Percentiles rank a stretch among this genome's conserved stretches.
Evolutionary conservation across 257 asterid genomes (phyloP).

Genomic region (Solanum arcanum): DNA sequence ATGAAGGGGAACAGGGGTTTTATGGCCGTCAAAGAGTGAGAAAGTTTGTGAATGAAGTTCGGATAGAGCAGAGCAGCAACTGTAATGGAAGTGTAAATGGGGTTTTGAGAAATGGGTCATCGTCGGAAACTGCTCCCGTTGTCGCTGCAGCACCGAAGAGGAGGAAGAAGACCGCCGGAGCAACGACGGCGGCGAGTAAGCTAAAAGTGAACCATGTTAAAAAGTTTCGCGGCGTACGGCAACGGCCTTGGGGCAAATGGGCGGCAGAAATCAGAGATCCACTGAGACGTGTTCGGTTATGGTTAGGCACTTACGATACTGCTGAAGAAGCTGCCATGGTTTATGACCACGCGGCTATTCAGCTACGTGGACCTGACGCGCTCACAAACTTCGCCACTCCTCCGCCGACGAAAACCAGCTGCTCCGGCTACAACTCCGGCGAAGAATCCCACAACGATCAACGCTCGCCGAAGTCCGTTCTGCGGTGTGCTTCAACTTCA

Average conservation of each 20-base stretch:
- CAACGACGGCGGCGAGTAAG: background rate
- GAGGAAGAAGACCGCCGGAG: conserved; percentile 29
- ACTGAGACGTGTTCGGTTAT: conserved; percentile 59
- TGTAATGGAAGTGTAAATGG: conserved; percentile 10
- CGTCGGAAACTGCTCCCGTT: background rate
- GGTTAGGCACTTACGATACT: conserved; percentile 90
- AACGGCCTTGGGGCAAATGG: conserved; percentile 98
- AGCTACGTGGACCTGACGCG: conserved; percentile 92
- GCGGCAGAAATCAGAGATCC: conserved; percentile 99
- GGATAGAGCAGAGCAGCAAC: conserved; percentile 14
- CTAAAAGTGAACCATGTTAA: conserved; percentile 4
- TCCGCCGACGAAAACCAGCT: conserved; percentile 6
- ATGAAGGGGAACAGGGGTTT: conserved; percentile 32
- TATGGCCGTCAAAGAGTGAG: conserved; percentile 38
- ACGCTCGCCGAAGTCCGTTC: conserved; percentile 72
- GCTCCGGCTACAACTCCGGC: conserved; percentile 59
- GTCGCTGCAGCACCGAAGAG: conserved; percentile 3
- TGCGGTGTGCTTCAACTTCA: conserved; percentile 36
- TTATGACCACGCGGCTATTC: conserved; percentile 95
- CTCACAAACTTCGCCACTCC: conserved; percentile 63
- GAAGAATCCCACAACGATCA: conserved; percentile 47
- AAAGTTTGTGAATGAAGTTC: conserved; percentile 59
- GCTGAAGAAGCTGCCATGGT: conserved; percentile 99
- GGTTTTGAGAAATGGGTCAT: conserved; percentile 5
- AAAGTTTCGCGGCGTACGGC: conserved; percentile 89